These are phyloP conservation scores for Tarenaya hassleriana DNA, from an alignment of 345 rosid species.

Conservation along the genomic window DNA sequence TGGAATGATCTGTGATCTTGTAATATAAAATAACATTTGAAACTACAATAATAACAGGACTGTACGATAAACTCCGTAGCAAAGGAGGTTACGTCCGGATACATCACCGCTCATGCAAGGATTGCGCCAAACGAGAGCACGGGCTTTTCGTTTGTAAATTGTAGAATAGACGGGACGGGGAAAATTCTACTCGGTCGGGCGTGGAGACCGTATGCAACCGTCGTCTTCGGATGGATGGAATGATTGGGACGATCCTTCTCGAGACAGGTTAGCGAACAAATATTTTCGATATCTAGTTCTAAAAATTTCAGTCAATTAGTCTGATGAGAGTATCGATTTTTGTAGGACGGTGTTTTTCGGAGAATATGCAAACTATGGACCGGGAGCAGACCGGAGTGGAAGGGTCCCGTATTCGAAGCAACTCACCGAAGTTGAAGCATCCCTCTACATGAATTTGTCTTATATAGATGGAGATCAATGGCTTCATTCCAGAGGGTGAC, in stretches of 20 bases:
- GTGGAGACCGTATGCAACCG: constrained; percentile 53
- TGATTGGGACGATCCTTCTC: constrained; percentile 45
- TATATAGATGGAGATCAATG: constrained; percentile 66
- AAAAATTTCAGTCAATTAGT: no score
- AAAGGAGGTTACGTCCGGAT: constrained; percentile 20
- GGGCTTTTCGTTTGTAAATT: constrained; percentile 51
- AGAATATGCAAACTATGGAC: constrained; percentile 56
- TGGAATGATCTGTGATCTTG: no score
- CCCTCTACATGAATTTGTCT: constrained; percentile 43
- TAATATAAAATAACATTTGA: no score
- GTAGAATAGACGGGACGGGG: constrained; percentile 43
- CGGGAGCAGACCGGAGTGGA: constrained; percentile 42
- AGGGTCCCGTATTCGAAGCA: constrained; percentile 50
- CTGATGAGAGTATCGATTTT: background rate
- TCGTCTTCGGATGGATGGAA: constrained; percentile 63
- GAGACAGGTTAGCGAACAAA: constrained; percentile 41
- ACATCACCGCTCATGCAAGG: constrained; percentile 45
- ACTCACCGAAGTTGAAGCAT: constrained; percentile 45
- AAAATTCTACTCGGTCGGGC: constrained; percentile 67
- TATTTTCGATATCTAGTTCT: background rate
- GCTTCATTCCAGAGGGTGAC: no score
- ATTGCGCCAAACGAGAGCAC: constrained; percentile 28
- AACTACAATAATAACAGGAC: no score
- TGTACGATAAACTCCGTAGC: constrained; percentile 40
- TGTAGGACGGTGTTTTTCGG: constrained; percentile 65